Conservation (phyloP, 768 basidiomycete genomes). For the Mycena crocata region DNA sequence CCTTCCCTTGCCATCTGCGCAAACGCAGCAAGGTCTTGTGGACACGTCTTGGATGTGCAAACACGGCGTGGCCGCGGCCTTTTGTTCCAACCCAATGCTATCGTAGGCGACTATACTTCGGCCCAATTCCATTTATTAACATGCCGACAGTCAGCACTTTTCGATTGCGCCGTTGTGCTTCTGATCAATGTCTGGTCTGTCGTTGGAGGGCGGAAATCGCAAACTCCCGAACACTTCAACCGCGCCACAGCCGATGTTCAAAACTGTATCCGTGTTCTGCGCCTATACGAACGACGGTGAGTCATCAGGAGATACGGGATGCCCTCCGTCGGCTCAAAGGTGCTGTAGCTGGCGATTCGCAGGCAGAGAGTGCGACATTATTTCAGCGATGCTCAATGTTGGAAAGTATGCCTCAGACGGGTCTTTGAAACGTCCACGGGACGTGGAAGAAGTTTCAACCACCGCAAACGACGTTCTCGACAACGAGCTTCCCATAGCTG, state of each 20-base stretch:
- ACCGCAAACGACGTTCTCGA: neutral
- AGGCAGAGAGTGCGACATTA: conserved; percentile 24
- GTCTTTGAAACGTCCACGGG: conserved; percentile 8
- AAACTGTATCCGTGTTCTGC: conserved; percentile 48
- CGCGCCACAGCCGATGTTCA: conserved; percentile 52
- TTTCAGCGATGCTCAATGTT: conserved; percentile 18
- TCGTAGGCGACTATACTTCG: conserved; percentile 13
- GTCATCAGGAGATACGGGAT: neutral
- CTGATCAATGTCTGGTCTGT: conserved; percentile 57
- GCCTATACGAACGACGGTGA: conserved; percentile 23
- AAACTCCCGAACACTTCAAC: conserved; percentile 38
- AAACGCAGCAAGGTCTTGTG: conserved; percentile 58
- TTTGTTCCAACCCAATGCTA: neutral
- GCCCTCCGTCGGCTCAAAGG: neutral
- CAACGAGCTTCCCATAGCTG: neutral
- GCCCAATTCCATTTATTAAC: neutral
- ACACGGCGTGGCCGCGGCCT: conserved; percentile 38
- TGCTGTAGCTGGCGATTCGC: conserved; percentile 26
- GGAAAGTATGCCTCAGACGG: neutral
- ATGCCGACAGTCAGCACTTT: conserved; percentile 37
- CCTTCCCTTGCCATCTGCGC: conserved; percentile 18
- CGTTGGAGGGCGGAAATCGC: conserved; percentile 39
- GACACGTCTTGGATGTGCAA: conserved; percentile 57
- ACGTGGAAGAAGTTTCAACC: neutral
- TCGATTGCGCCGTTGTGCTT: conserved; percentile 53